A percentile compares a stretch with the other conserved stretches of the same genome.
Evolutionary conservation across 140 eudicot genomes (phyloP).

Genomic region (Stevia rebaudiana): DNA sequence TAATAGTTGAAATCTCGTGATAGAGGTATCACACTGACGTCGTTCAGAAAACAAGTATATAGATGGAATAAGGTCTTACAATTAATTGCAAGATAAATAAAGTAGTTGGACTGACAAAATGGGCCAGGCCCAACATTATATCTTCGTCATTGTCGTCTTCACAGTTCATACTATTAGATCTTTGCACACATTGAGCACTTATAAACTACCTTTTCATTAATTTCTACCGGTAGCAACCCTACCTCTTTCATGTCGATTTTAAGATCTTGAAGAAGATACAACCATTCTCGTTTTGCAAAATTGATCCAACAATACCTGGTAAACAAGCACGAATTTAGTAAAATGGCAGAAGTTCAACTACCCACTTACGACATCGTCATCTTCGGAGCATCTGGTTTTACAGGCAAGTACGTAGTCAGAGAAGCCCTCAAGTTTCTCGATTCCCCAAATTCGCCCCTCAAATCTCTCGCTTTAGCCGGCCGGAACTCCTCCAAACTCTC

Average conservation of each 20-base stretch:
- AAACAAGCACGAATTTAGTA: not conserved
- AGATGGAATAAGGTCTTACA: no score
- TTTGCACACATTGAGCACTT: not conserved
- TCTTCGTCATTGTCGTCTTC: not conserved
- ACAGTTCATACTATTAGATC: not conserved
- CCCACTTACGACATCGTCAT: conserved; percentile 61
- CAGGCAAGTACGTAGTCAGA: conserved; percentile 78
- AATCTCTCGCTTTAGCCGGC: conserved; percentile 71
- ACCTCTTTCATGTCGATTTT: not conserved
- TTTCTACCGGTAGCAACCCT: no score
- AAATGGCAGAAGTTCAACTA: conserved; percentile 24
- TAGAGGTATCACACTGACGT: no score
- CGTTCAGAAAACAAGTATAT: no score
- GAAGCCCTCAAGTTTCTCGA: conserved; percentile 84
- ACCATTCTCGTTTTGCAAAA: not conserved
- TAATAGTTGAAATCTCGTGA: no score
- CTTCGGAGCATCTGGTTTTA: conserved; percentile 95
- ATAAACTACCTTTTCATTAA: not conserved
- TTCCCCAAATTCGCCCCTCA: conserved; percentile 54
- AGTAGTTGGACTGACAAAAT: not conserved
- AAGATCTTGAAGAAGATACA: not conserved
- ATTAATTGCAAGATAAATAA: not conserved
- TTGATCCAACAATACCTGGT: not conserved
- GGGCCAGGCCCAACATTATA: not conserved
- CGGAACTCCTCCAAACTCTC: conserved; percentile 46